Percentiles rank a stretch among this genome's conserved stretches.
These are phyloP conservation scores for Xylaria sp. DNA, from an alignment of 2,329 filamentous ascomycete species.

Conservation along the genomic window DNA sequence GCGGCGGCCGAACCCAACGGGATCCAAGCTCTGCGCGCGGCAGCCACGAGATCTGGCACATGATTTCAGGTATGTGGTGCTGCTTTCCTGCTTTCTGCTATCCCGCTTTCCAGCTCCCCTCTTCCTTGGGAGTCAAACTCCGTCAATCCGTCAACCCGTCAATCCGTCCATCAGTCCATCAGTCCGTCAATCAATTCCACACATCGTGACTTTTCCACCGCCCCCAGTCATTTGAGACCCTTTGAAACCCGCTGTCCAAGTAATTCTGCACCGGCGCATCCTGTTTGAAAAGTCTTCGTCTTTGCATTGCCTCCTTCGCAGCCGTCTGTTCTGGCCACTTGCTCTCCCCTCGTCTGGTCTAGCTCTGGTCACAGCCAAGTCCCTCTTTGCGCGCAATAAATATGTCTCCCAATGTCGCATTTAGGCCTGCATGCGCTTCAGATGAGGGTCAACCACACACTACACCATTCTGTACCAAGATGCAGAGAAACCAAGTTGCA, in stretches of 20 bases:
- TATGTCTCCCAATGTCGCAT: conserved; percentile 28
- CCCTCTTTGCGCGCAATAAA: conserved; percentile 15
- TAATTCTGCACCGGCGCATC: conserved; percentile 11
- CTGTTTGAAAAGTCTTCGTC: conserved; percentile 21
- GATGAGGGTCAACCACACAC: conserved; percentile 24
- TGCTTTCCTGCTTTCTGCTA: conserved; percentile 2
- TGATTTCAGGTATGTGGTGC: conserved; percentile 45
- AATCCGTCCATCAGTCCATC: not conserved
- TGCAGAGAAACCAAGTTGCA: conserved; percentile 13
- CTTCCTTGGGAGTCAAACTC: conserved; percentile 5
- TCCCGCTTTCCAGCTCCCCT: not conserved
- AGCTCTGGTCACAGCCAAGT: not conserved
- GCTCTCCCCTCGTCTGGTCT: too few species aligned
- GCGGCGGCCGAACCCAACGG: conserved; percentile 38
- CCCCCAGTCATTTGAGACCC: conserved; percentile 10
- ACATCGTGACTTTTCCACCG: conserved; percentile 9
- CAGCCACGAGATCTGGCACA: conserved; percentile 47
- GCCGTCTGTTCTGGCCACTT: not conserved
- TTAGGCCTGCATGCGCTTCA: conserved; percentile 27
- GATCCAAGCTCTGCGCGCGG: conserved; percentile 44
- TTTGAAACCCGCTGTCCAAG: conserved; percentile 2
- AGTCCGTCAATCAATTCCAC: not conserved
- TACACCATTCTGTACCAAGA: conserved; percentile 10
- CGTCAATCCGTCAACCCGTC: not conserved
- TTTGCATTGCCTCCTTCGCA: conserved; percentile 15